Evolutionary conservation across 495 filamentous ascomycete genomes (phyloP).

Genomic region (Penicillium paxilli): DNA sequence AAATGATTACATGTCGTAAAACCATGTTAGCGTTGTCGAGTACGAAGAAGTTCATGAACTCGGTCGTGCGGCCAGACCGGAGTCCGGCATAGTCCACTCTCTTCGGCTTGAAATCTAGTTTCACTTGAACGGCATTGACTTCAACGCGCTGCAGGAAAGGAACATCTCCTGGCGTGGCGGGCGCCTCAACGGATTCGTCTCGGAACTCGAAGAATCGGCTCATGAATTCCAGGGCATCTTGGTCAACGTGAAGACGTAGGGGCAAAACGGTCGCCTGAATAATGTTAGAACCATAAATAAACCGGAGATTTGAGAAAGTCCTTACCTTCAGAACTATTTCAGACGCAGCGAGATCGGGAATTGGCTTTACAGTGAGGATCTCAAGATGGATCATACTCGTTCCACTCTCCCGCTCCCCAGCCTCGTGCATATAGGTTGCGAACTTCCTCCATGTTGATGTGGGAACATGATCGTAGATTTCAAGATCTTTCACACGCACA

Average conservation of each 20-base stretch:
- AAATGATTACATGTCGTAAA: slow-evolving; percentile 84
- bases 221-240: slow-evolving; percentile 97
- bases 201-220: slow-evolving; percentile 98
- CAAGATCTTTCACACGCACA: slow-evolving; percentile 75
- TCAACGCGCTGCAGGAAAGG: slow-evolving; percentile 91
- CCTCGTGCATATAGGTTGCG: slow-evolving; percentile 87
- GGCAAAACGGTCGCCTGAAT: slow-evolving; percentile 74
- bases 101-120: slow-evolving; percentile 97
- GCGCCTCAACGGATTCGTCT: slow-evolving; percentile 62
- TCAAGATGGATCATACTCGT: slow-evolving; percentile 89
- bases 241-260: slow-evolving; percentile 90
- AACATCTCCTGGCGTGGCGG: slow-evolving; percentile 61
- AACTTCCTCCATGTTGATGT: slow-evolving; percentile 99
- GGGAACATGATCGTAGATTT: slow-evolving; percentile 91
- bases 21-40: slow-evolving; percentile 87
- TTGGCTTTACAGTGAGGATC: slow-evolving; percentile 80
- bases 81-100: slow-evolving; percentile 91
- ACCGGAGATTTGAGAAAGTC: neutral
- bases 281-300: slow-evolving; percentile 1
- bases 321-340: slow-evolving; percentile 83
- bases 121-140: slow-evolving; percentile 77
- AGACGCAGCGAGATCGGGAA: slow-evolving; percentile 79
- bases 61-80: slow-evolving; percentile 95
- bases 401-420: slow-evolving; percentile 77
- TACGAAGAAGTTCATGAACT: slow-evolving; percentile 99